phyloP scores from a whole-genome alignment of 768 basidiomycete genomes.

The Galerina sulciceps region DNA sequence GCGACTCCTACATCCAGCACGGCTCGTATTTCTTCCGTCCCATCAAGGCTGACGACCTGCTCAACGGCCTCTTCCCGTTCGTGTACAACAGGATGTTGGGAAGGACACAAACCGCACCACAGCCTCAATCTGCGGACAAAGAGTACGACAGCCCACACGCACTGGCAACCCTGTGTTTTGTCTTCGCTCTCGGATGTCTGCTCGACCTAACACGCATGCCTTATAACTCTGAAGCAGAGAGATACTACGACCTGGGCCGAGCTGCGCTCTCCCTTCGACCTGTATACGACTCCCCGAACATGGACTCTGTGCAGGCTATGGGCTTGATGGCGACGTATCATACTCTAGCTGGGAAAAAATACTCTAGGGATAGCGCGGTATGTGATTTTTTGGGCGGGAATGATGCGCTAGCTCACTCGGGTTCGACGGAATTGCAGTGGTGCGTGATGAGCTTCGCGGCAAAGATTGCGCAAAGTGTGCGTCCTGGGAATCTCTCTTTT shows the following conservation, averaged over 20 bases:
- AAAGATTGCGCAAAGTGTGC: conserved; percentile 62
- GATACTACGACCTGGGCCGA: conserved; percentile 60
- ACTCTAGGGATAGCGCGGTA: conserved; percentile 48
- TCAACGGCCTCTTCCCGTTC: conserved; percentile 40
- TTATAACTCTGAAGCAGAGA: conserved; percentile 63
- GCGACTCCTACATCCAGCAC: conserved; percentile 48
- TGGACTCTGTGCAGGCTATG: conserved; percentile 62
- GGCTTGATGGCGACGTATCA: conserved; percentile 64
- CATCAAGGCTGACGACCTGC: conserved; percentile 51
- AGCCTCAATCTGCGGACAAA: background rate
- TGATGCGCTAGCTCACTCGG: background rate
- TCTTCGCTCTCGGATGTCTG: conserved; percentile 66
- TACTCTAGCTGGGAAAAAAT: conserved; percentile 54
- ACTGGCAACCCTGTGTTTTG: conserved; percentile 58
- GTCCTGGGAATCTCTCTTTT: too few relatives aligned
- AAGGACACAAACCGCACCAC: background rate
- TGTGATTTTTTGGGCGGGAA: conserved; percentile 21
- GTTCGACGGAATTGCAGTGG: conserved; percentile 35
- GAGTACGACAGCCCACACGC: conserved; percentile 42
- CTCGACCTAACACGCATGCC: conserved; percentile 54
- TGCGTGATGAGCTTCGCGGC: conserved; percentile 57
- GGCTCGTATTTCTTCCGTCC: conserved; percentile 55
- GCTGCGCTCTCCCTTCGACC: conserved; percentile 55
- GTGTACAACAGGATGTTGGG: conserved; percentile 36
- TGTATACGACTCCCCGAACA: conserved; percentile 57